These are phyloP conservation scores for Colletotrichum brevisporum DNA, from an alignment of 2,329 filamentous ascomycete genomes.

Conservation along the genomic window DNA sequence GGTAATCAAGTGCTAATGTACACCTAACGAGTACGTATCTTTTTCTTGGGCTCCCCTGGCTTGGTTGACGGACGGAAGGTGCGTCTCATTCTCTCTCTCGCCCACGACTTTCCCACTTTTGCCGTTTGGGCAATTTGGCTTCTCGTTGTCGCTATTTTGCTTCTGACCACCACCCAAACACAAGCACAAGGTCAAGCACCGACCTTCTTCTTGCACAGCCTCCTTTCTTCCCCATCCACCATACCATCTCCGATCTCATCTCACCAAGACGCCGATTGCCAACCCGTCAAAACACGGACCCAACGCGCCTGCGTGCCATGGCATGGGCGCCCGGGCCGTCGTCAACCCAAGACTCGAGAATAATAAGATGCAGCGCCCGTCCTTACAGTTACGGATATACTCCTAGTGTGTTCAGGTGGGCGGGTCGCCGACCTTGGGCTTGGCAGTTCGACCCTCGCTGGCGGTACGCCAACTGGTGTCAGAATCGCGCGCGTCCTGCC, in stretches of 20 bases:
- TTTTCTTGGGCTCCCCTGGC: no score
- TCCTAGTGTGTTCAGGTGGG: constrained; percentile 20
- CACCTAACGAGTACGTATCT: no score
- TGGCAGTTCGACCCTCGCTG: constrained; percentile 37
- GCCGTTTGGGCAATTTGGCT: constrained; percentile 11
- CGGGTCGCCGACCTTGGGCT: constrained; percentile 28
- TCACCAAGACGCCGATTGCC: not conserved
- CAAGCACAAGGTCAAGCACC: not conserved
- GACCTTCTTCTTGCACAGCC: constrained; percentile 6
- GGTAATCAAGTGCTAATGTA: no score
- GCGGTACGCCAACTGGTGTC: constrained; percentile 34
- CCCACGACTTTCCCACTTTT: constrained; percentile 11
- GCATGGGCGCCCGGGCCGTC: constrained; percentile 1
- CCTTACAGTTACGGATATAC: no score
- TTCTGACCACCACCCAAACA: not conserved
- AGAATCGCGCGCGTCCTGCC: constrained; percentile 6
- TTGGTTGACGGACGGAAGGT: no score
- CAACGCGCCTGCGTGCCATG: constrained; percentile 15
- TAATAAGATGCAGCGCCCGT: constrained; percentile 4
- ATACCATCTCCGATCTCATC: constrained; percentile 12
- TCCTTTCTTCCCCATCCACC: not conserved
- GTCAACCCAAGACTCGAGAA: not conserved
- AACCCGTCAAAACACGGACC: constrained; percentile 31
- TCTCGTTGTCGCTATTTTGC: constrained; percentile 17
- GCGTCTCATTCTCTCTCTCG: no score